Base-by-base conservation (phyloP, 305 asterid species). In the Fraxinus paxiana region DNA sequence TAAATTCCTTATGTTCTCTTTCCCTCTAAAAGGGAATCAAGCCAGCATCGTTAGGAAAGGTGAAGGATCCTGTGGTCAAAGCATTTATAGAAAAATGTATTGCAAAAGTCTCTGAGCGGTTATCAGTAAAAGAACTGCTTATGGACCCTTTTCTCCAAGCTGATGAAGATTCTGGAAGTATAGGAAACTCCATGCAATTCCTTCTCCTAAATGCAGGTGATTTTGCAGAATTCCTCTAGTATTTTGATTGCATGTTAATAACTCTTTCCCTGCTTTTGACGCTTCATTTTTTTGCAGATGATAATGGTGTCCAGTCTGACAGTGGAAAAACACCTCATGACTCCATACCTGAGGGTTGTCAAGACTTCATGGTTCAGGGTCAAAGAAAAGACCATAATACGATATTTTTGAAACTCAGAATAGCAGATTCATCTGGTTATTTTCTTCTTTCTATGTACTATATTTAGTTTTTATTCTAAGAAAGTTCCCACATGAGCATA, bases 61-160 rank as follows among this genome's bases (percentile, higher is more conserved):
- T 96, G 79, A 93, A 89, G 90, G 91, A 96, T 91, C 92, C 89
- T 54, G 92, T 67, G 26, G 97, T 94, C 37, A 88, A 88, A 51
- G 82, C 71, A 84, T 94, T 96, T 89, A 94, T 96, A 70, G 98
- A 94, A 81, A 96, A 94, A 85, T 94, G 99, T 88, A 93, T 94
- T 77, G 93, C 98, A 70, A 84, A 90, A 82, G 99, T 85, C 77
- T 87, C 94, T 79, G 92, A 91, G 31, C 88, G 98, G 76, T 85
- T 94, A 83, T 84, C 98, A 76, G 99, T 98, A 65, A 91, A 88
- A 87, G 98, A 96, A 69, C 90, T 94, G 24, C 80, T 96, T 84
- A 80, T 88, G 87, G 98, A 96, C 82, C 97, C 90, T 69, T 96
- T 96, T 91, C 97, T 96, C 70, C 92, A 34, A 77, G 77, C 93